Evolutionary conservation across 208 protist species (phyloP), one percentile per base, ranked within the genome.

Genomic region (Leishmania aethiopica): DNA sequence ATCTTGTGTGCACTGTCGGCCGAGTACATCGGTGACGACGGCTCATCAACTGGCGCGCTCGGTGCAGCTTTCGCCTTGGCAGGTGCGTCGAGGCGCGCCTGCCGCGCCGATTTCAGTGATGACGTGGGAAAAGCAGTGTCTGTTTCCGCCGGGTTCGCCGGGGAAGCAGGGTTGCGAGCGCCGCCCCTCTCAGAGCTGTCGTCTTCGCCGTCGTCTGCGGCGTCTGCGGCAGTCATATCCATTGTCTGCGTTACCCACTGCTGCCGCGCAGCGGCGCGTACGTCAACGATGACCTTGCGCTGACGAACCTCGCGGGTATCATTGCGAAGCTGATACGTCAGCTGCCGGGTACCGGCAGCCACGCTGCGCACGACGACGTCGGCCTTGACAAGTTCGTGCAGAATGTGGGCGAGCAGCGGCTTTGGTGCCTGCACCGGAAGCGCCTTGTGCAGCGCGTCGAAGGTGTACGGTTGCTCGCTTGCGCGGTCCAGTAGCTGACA

Each of bases 401-500:
- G 83, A 11, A 93, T n/a, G 19, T 83, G 70, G 19, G 85, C 91
- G 15, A 95, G 70, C n/a, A 94, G 67, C 8, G 88, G 71, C 69
- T 90, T 92, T 32, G 91, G 83, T n/a, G 87, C 64, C 11, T 70
- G 57, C 42, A 93, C 75, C 19, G 93, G 92, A 19, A 95, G 51
- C 28, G 51, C 67, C 62, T 82, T 73, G 75, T 87, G 85, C 10
- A 96, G 76, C 40, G 70, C n/a, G 40, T 91, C 85, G 45, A 96
- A 92, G 15, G 89, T 78, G 45, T 85, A 71, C 17, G 40, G 76
- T 45, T 60, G 53, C 10, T 62, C 60, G 15, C 70, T 72, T 22
- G 83, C 83, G 22, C 87, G 82, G 37, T 92, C 86, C 13, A 96
- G 75, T 19, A 88, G 80, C 77, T 96, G 89, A 40, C 93, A 85